Evolutionary conservation across 2,329 filamentous ascomycete species (phyloP).

Genomic region (Magnaporthiopsis incrustans): DNA sequence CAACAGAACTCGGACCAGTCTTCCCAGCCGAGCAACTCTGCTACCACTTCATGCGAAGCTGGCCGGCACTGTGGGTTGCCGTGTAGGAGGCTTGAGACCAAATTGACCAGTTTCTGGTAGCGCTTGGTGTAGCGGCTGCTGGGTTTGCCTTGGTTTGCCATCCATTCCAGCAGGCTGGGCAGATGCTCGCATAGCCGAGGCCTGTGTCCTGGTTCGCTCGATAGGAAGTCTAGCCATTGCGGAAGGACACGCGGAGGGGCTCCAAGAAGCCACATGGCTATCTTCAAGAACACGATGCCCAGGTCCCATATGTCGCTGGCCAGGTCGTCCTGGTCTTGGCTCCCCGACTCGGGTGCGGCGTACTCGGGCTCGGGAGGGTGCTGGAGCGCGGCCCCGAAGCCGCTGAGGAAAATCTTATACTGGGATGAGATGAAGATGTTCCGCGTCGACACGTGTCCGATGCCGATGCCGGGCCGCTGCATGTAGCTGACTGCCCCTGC

Average conservation of each 20-base stretch:
- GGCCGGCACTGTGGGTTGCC: background rate
- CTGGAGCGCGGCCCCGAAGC: background rate
- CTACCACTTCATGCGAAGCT: background rate
- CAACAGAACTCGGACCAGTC: constrained; percentile 3
- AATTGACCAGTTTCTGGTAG: background rate
- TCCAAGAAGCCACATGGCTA: background rate
- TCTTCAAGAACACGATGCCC: constrained; percentile 1
- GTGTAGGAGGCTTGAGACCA: background rate
- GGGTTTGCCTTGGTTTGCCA: background rate
- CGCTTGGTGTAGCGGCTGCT: background rate
- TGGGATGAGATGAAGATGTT: constrained; percentile 1
- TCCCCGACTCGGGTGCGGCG: background rate
- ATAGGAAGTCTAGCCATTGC: background rate
- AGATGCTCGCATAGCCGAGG: background rate
- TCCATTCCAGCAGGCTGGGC: background rate
- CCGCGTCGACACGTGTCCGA: background rate
- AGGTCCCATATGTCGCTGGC: background rate
- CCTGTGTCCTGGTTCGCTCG: background rate
- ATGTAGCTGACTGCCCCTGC: background rate
- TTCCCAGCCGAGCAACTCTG: background rate
- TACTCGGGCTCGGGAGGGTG: background rate
- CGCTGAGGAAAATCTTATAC: background rate
- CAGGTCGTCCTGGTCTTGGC: background rate
- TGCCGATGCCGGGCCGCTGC: background rate
- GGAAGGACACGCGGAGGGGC: background rate